Conservation (phyloP, 2,329 filamentous ascomycete genomes). For the Ophiosphaerella korrae region DNA sequence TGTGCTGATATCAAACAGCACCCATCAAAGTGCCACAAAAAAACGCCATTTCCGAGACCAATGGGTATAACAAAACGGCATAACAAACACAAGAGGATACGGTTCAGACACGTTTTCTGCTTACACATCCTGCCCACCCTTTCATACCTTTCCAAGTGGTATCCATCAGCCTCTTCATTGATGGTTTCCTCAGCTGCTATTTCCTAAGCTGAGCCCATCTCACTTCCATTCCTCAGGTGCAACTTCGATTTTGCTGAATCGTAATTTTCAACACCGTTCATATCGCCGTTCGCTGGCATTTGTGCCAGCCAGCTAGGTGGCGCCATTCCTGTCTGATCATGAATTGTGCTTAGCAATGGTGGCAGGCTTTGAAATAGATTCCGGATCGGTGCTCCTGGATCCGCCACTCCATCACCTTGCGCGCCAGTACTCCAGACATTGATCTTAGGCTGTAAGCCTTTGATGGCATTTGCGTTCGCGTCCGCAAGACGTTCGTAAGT, state of each 20-base stretch:
- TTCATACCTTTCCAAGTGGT: neutral
- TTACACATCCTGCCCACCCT: neutral
- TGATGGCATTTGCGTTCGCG: slow-evolving; percentile 76
- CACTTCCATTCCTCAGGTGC: slow-evolving; percentile 35
- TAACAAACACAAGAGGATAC: slow-evolving; percentile 3
- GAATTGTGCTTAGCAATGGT: slow-evolving; percentile 81
- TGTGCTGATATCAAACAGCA: neutral
- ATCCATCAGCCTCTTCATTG: neutral
- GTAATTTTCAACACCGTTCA: slow-evolving; percentile 6
- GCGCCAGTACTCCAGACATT: slow-evolving; percentile 84
- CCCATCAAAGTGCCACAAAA: neutral
- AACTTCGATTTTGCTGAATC: slow-evolving; percentile 21
- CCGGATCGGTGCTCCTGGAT: slow-evolving; percentile 68
- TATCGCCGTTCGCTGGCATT: slow-evolving; percentile 49
- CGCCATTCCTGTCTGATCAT: slow-evolving; percentile 84
- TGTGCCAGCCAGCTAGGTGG: slow-evolving; percentile 74
- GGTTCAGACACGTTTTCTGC: neutral
- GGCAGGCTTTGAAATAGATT: slow-evolving; percentile 86
- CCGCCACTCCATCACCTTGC: slow-evolving; percentile 54
- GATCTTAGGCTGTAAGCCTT: slow-evolving; percentile 85
- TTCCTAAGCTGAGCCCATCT: slow-evolving; percentile 13
- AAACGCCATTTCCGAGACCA: slow-evolving; percentile 6
- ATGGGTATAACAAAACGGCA: slow-evolving; percentile 12
- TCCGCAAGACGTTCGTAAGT: slow-evolving; percentile 78
- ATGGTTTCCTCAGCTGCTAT: neutral